Evolutionary conservation across 2,329 filamentous ascomycete species (phyloP).

Genomic region (Aspergillus floridensis): DNA sequence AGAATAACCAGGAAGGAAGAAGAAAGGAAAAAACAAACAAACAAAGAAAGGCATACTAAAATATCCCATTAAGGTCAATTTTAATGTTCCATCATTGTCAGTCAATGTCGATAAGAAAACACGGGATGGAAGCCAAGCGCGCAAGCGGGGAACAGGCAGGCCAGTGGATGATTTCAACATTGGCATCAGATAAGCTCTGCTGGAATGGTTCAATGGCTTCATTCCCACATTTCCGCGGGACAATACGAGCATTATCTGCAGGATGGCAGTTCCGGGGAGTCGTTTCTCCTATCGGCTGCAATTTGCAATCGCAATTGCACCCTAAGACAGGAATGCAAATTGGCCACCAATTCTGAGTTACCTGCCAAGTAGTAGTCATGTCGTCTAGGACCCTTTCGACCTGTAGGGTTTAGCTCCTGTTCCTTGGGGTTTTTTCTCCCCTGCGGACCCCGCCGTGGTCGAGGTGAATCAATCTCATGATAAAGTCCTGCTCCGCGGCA

Average conservation of each 20-base stretch:
- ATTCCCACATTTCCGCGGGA: not conserved
- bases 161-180: not conserved
- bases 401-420: not conserved
- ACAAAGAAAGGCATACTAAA: no score
- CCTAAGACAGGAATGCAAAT: not conserved
- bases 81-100: not conserved
- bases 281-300: not conserved
- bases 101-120: not conserved
- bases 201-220: not conserved
- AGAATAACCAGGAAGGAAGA: no score
- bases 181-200: not conserved
- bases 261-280: not conserved
- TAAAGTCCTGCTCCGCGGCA: constrained; percentile 9
- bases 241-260: not conserved
- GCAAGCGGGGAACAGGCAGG: not conserved
- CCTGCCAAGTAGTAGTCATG: not conserved
- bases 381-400: not conserved
- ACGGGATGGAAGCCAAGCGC: not conserved
- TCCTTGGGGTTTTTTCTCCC: not conserved
- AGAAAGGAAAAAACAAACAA: no score
- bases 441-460: constrained; percentile 4
- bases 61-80: no score
- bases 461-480: constrained; percentile 5
- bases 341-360: not conserved
- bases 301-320: not conserved